These are phyloP conservation scores for Cicer arietinum DNA, from an alignment of 306 rosid species.

Conservation along the genomic window DNA sequence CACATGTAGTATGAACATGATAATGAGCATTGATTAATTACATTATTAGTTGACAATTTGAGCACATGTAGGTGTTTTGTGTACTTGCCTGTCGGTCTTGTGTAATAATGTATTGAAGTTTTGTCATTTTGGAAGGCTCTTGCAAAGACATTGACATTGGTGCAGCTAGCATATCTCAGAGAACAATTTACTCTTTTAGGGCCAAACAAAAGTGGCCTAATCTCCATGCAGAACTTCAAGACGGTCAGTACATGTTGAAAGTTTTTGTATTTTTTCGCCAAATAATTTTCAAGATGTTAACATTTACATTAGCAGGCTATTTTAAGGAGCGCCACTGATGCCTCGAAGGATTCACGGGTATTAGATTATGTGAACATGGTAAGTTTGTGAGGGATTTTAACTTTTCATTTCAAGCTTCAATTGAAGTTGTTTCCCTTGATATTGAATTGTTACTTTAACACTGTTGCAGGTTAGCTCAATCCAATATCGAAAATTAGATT, in stretches of 20 bases:
- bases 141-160: conserved; percentile 75
- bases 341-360: conserved; percentile 77
- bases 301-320: conserved; percentile 64
- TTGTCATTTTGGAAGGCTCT: conserved; percentile 67
- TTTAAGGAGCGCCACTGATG: conserved; percentile 70
- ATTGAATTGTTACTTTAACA: conserved; percentile 20
- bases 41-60: conserved; percentile 17
- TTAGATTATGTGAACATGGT: conserved; percentile 72
- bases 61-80: background rate
- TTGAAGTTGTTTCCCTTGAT: conserved; percentile 3
- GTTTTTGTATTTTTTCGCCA: background rate
- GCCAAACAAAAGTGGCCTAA: conserved; percentile 80
- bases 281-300: conserved; percentile 39
- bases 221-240: conserved; percentile 92
- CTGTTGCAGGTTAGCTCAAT: conserved; percentile 75
- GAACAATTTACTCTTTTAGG: conserved; percentile 73
- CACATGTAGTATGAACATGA: background rate
- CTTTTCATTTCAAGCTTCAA: conserved; percentile 11
- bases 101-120: conserved; percentile 21
- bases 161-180: conserved; percentile 73
- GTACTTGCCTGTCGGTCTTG: conserved; percentile 2
- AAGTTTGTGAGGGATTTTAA: conserved; percentile 36
- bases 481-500: conserved; percentile 78
- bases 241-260: conserved; percentile 52
- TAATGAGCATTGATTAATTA: conserved; percentile 10